These are phyloP conservation scores for Eimeria acervulina DNA, from an alignment of 169 alveolate genomes.

Conservation along the genomic window DNA sequence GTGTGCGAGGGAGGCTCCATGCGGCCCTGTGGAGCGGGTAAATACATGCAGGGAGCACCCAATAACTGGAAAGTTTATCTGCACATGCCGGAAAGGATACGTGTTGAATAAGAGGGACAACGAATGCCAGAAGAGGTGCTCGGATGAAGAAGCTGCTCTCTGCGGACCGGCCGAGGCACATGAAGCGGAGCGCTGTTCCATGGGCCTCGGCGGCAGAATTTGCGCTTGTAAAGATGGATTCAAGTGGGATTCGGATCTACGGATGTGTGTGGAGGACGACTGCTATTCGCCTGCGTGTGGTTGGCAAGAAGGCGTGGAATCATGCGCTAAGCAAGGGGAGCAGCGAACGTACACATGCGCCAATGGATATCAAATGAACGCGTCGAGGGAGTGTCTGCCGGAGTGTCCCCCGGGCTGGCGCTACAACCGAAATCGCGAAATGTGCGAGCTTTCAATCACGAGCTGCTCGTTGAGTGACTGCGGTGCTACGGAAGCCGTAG, in stretches of 20 bases:
- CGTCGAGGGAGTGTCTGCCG: constrained; percentile 58
- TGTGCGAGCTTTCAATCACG: constrained; percentile 34
- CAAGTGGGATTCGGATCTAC: neutral
- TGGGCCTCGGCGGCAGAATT: constrained; percentile 64
- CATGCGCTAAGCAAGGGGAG: neutral
- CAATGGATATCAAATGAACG: constrained; percentile 18
- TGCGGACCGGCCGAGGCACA: constrained; percentile 56
- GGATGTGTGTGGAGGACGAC: neutral
- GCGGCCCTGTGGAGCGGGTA: constrained; percentile 63
- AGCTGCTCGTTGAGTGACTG: constrained; percentile 35
- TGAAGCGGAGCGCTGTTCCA: constrained; percentile 52
- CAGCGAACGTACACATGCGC: constrained; percentile 29
- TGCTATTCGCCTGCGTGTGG: constrained; percentile 53
- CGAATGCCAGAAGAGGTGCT: constrained; percentile 57
- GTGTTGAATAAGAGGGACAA: constrained; percentile 51
- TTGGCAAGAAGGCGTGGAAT: constrained; percentile 61
- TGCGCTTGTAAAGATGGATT: constrained; percentile 67
- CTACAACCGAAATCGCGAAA: constrained; percentile 63
- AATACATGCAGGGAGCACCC: constrained; percentile 64
- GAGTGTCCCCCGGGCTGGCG: constrained; percentile 39
- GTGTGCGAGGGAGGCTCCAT: constrained; percentile 38
- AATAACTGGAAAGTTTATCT: constrained; percentile 67
- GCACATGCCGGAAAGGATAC: constrained; percentile 55
- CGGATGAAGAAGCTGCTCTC: constrained; percentile 74
- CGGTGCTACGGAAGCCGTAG: constrained; percentile 40